phyloP scores from a whole-genome alignment of 2,329 filamentous ascomycete species.

The Diaporthe sp. region DNA sequence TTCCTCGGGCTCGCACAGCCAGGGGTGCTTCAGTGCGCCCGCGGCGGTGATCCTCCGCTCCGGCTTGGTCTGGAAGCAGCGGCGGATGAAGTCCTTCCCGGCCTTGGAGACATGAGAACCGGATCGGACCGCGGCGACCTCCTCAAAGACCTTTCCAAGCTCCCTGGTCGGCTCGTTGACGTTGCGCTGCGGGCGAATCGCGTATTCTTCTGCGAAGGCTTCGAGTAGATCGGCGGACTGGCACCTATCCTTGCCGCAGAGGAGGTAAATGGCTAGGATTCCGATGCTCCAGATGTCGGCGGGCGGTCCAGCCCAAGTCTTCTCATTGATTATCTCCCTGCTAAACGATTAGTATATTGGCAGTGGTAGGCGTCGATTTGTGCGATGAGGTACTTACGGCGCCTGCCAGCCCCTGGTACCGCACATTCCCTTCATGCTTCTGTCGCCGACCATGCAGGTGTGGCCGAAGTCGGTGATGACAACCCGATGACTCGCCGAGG shows the following conservation, averaged over 20 bases:
- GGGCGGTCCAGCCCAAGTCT: slow-evolving; percentile 48
- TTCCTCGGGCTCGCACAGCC: slow-evolving; percentile 47
- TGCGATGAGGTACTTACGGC: slow-evolving; percentile 58
- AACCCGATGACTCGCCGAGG: slow-evolving; percentile 57
- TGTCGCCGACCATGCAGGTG: slow-evolving; percentile 56
- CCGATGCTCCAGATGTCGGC: slow-evolving; percentile 69
- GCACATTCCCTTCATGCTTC: slow-evolving; percentile 57
- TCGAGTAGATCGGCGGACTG: slow-evolving; percentile 36
- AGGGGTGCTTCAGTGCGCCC: slow-evolving; percentile 50
- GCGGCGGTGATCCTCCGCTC: slow-evolving; percentile 49
- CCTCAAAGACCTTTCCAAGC: slow-evolving; percentile 24
- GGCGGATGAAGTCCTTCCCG: slow-evolving; percentile 49
- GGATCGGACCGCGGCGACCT: slow-evolving; percentile 30
- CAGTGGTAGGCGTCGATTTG: too few relatives aligned
- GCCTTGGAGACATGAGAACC: slow-evolving; percentile 39
- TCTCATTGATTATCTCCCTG: slow-evolving; percentile 55
- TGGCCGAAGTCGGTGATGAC: slow-evolving; percentile 67
- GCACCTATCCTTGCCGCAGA: slow-evolving; percentile 43
- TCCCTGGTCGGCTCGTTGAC: slow-evolving; percentile 42
- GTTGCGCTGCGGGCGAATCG: slow-evolving; percentile 36
- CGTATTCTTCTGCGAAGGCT: slow-evolving; percentile 4
- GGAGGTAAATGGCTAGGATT: slow-evolving; percentile 55
- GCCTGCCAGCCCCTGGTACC: slow-evolving; percentile 63
- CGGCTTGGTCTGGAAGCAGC: slow-evolving; percentile 50
- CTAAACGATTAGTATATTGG: not conserved